Evolutionary conservation across 1,139 yeast genomes (phyloP), one percentile per base, ranked within the genome.

Genomic region (Saccharomyces hybrid): DNA sequence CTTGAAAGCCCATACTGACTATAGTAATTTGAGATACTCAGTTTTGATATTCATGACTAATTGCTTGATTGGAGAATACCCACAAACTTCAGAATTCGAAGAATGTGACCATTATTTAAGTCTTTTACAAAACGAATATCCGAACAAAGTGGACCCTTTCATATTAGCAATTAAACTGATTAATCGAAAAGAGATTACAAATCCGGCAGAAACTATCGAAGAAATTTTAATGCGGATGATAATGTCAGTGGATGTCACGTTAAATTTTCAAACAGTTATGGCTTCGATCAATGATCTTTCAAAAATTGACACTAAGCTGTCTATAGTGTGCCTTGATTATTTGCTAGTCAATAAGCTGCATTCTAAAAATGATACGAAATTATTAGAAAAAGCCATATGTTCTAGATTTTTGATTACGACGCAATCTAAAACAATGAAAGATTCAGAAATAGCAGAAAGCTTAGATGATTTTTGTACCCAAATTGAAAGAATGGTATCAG

Each of bases 191-290:
- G 51, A 49, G 5, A 27, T 3, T 4, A 26, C 51, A 9, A 49
- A 53, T 25, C 31, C 49, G 11, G 51, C 55, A 2, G 55, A 54
- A 20, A 26, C 49, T 1, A 50, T 61, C 6, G 58, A 59, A 47
- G 63, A 63, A 44, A 54, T 58, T 4, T 23, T 64, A 8, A 63
- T 62, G 64, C 55, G 54, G 28, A 61, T 63, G 64, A 57, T 64
- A 8, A 54, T 56, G 46, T 56, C 61, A 2, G 57, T 64, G 1
- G 57, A 61, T 47, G 49, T 61, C 0, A 31, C 27, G 2, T 25
- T 55, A 20, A 55, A 58, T 53, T 55, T 62, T 52, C 64, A 62
- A 3, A 46, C 55, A 7, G 44, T 62, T 4, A 46, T 62, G 4
- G 57, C 59, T 4, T 55, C 61, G 23, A 55, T 64, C n/a, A 59